Evolutionary conservation across 2,329 filamentous ascomycete species (phyloP).

Genomic region (Zymoseptoria pseudotritici): DNA sequence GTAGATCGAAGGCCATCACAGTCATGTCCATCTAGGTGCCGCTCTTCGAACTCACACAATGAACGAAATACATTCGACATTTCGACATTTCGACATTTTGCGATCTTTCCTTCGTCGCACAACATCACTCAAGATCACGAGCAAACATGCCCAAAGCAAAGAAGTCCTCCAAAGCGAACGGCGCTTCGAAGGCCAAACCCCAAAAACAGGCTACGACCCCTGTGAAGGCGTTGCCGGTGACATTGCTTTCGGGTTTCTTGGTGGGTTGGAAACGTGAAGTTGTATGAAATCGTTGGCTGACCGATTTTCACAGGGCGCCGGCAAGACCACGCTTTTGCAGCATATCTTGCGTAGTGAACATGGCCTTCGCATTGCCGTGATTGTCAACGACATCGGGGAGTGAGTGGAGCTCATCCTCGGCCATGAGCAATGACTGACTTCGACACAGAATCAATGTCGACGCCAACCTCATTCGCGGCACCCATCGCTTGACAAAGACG

Average conservation of each 20-base stretch:
- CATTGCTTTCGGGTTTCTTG: conserved; percentile 54
- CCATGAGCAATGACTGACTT: background rate
- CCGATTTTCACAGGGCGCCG: conserved; percentile 48
- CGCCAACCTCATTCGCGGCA: conserved; percentile 26
- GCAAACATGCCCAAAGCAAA: conserved; percentile 15
- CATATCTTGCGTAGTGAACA: conserved; percentile 62
- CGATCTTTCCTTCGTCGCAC: background rate
- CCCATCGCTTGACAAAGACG: conserved; percentile 25
- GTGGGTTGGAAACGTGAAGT: conserved; percentile 28
- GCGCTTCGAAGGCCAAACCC: conserved; percentile 6
- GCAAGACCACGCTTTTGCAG: conserved; percentile 64
- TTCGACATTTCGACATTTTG: background rate
- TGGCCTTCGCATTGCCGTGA: conserved; percentile 61
- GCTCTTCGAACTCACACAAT: background rate
- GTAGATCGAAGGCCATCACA: background rate
- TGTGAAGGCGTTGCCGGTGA: conserved; percentile 46
- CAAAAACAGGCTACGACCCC: background rate
- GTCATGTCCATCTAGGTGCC: background rate
- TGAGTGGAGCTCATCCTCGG: conserved; percentile 5
- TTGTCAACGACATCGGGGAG: conserved; percentile 61
- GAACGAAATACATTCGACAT: background rate
- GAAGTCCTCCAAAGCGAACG: conserved; percentile 8
- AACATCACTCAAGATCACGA: background rate
- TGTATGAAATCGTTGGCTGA: background rate
- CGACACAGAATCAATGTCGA: conserved; percentile 25